Conservation (phyloP, 2,329 filamentous ascomycete genomes). For the Stagonosporopsis vannaccii region DNA sequence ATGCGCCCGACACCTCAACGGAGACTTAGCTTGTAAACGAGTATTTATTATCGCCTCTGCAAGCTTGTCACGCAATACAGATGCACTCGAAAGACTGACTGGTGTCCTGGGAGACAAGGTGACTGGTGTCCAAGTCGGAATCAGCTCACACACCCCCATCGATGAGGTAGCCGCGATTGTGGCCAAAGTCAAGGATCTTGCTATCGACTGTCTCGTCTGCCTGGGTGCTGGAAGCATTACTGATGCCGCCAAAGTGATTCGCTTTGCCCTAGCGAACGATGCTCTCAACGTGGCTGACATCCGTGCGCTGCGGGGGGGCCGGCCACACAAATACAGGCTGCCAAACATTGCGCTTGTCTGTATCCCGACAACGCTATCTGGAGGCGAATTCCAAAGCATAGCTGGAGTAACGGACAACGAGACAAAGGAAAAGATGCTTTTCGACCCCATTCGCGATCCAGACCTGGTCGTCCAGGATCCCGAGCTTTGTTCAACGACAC, state of each 20-base stretch:
- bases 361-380: neutral
- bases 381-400: neutral
- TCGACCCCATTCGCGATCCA: slow-evolving; percentile 1
- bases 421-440: neutral
- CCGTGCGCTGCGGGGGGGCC: neutral
- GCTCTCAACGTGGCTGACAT: neutral
- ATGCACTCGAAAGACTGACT: slow-evolving; percentile 3
- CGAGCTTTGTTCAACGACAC: slow-evolving; percentile 1
- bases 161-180: neutral
- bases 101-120: slow-evolving; percentile 1
- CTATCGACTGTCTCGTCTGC: slow-evolving; percentile 2
- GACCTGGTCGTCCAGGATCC: slow-evolving; percentile 1
- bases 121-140: neutral
- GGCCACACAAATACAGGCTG: neutral
- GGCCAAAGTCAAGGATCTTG: neutral
- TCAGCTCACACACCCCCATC: slow-evolving; percentile 2
- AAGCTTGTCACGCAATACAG: slow-evolving; percentile 2
- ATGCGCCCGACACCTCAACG: slow-evolving; percentile 2
- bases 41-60: slow-evolving; percentile 1
- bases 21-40: neutral
- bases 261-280: slow-evolving; percentile 1
- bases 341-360: neutral
- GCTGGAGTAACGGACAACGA: neutral
- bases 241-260: slow-evolving; percentile 5
- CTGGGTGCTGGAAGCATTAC: neutral